phyloP scores from a whole-genome alignment of 768 basidiomycete genomes.

The Tylopilus intermedius region DNA sequence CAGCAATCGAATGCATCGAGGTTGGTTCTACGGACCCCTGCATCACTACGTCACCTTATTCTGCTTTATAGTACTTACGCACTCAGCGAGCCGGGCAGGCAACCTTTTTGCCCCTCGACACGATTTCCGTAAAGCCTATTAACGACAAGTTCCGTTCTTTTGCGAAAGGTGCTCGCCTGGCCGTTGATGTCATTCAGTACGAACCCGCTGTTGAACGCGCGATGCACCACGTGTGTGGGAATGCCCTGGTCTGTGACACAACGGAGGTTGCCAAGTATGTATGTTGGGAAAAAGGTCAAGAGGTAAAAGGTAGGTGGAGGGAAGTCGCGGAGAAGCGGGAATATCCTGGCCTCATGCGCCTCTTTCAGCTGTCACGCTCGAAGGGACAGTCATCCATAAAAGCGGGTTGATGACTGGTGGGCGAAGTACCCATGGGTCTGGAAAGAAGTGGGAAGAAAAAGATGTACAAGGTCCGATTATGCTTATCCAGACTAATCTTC shows the following conservation, averaged over 20 bases:
- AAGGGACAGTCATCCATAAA: constrained; percentile 96
- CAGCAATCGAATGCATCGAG: constrained; percentile 96
- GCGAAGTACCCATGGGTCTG: constrained; percentile 64
- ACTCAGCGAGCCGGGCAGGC: constrained; percentile 93
- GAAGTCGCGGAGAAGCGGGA: constrained; percentile 26
- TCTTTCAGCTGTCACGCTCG: constrained; percentile 81
- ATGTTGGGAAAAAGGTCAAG: constrained; percentile 91
- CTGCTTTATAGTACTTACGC: constrained; percentile 72
- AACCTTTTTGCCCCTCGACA: constrained; percentile 98
- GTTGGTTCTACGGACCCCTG: constrained; percentile 34
- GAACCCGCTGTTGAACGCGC: constrained; percentile 86
- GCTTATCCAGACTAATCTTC: constrained; percentile 22
- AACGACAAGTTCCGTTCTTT: constrained; percentile 94
- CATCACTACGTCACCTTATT: background rate
- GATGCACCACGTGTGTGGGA: constrained; percentile 95
- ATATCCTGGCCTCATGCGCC: background rate
- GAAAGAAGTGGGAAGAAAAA: constrained; percentile 92
- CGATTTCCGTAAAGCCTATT: constrained; percentile 88
- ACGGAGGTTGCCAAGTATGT: constrained; percentile 90
- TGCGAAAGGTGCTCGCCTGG: constrained; percentile 80
- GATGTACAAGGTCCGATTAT: constrained; percentile 71
- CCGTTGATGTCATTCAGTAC: constrained; percentile 80
- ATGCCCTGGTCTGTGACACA: constrained; percentile 90
- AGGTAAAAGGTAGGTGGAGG: constrained; percentile 86
- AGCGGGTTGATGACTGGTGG: constrained; percentile 97